Evolutionary conservation across 1,284 basidiomycete genomes (phyloP).

Genomic region (Microbotryum violaceum): DNA sequence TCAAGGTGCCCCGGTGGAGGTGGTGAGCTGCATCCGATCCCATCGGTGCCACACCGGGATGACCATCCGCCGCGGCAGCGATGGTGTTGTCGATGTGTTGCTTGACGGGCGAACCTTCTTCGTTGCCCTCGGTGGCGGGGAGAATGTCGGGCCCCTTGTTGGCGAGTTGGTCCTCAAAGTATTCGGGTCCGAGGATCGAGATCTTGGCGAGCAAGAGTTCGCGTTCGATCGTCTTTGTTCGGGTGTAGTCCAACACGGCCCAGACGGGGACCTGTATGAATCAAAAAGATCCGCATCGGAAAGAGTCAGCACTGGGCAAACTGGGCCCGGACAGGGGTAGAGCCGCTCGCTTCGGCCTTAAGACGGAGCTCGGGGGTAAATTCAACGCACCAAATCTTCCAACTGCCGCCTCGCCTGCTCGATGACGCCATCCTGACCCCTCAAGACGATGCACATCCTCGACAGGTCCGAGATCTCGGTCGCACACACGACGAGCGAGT

Average conservation of each 20-base stretch:
- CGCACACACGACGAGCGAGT: constrained; percentile 95
- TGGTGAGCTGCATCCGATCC: constrained; percentile 44
- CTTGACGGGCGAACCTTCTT: constrained; percentile 30
- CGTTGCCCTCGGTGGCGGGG: constrained; percentile 33
- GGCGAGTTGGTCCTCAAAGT: constrained; percentile 76
- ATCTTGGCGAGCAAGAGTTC: constrained; percentile 85
- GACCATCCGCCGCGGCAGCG: constrained; percentile 11
- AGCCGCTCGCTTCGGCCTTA: constrained; percentile 14
- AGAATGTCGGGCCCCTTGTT: constrained; percentile 34
- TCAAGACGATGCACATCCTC: constrained; percentile 96
- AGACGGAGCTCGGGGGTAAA: not conserved
- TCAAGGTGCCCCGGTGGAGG: constrained; percentile 44
- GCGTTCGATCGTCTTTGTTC: constrained; percentile 73
- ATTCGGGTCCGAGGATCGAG: constrained; percentile 94
- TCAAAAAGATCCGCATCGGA: not conserved
- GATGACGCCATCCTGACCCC: constrained; percentile 93
- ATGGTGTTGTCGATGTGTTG: constrained; percentile 29
- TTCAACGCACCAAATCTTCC: constrained; percentile 71
- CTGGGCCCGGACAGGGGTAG: not conserved
- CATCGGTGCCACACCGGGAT: constrained; percentile 34
- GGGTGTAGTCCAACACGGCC: constrained; percentile 93
- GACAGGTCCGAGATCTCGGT: constrained; percentile 96
- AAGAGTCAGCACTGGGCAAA: constrained; percentile 8
- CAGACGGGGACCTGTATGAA: constrained; percentile 71
- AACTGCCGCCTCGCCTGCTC: constrained; percentile 92